Evolutionary conservation across 371 early-diverging fungal genomes (phyloP).

Genomic region (Mortierella sp.): DNA sequence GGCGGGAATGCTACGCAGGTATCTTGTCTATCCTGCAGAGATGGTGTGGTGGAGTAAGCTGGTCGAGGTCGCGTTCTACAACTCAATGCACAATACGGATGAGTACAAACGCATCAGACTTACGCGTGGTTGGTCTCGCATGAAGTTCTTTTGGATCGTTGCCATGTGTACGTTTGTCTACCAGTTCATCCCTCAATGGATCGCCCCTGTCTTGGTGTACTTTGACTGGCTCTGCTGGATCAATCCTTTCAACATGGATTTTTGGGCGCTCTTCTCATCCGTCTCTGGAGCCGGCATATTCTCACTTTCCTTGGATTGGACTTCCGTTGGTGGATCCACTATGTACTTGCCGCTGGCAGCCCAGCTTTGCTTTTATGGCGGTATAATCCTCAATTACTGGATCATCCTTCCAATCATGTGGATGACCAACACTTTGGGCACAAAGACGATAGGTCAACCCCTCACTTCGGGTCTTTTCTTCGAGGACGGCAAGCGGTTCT

Average conservation of each 20-base stretch:
- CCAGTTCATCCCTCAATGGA: conserved; percentile 66
- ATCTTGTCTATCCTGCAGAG: conserved; percentile 54
- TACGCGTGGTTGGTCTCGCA: conserved; percentile 32
- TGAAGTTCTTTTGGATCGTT: conserved; percentile 57
- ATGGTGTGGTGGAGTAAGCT: conserved; percentile 52
- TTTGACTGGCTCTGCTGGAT: conserved; percentile 73
- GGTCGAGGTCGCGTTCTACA: conserved; percentile 49
- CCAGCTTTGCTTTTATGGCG: conserved; percentile 42
- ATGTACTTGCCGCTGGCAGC: conserved; percentile 35
- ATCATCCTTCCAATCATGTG: conserved; percentile 75
- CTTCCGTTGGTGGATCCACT: conserved; percentile 59
- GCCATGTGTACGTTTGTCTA: conserved; percentile 59
- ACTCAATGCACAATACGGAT: conserved; percentile 49
- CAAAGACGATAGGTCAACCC: conserved; percentile 60
- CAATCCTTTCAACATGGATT: conserved; percentile 52
- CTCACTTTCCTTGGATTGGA: conserved; percentile 81
- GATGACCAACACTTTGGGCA: conserved; percentile 70
- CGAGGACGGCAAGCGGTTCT: conserved; percentile 58
- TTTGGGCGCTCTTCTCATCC: conserved; percentile 43
- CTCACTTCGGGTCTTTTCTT: conserved; percentile 64
- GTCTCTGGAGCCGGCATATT: conserved; percentile 71
- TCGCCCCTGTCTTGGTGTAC: conserved; percentile 64
- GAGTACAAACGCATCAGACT: conserved; percentile 26
- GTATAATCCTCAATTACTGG: conserved; percentile 75
- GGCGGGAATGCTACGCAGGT: conserved; percentile 57